These are phyloP conservation scores for Neonectria sp. DNA, from an alignment of 2,329 filamentous ascomycete species.

Conservation along the genomic window DNA sequence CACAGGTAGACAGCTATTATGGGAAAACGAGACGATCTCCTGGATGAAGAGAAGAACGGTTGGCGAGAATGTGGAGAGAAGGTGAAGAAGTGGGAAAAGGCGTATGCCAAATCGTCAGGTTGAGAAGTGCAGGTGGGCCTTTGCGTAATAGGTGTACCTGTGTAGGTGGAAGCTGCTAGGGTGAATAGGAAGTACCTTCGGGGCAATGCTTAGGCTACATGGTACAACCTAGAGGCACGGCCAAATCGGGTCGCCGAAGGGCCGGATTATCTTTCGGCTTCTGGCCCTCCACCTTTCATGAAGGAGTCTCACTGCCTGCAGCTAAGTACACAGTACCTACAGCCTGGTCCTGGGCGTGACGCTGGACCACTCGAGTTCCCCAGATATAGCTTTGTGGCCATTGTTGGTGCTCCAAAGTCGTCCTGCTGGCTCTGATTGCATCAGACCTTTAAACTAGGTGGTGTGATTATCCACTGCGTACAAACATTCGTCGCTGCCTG, in stretches of 20 bases:
- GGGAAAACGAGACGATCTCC: constrained; percentile 34
- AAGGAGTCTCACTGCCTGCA: constrained; percentile 11
- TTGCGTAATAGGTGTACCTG: constrained; percentile 56
- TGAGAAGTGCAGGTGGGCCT: constrained; percentile 56
- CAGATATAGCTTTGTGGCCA: constrained; percentile 8
- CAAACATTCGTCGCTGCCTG: background rate
- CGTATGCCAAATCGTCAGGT: constrained; percentile 56
- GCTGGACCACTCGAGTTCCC: constrained; percentile 11
- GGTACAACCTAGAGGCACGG: constrained; percentile 37
- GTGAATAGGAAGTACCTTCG: constrained; percentile 40
- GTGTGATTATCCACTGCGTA: background rate
- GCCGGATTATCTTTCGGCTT: constrained; percentile 48
- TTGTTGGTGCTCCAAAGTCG: background rate
- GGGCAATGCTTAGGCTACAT: constrained; percentile 38
- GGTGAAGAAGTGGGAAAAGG: constrained; percentile 50
- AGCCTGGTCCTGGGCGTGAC: constrained; percentile 19
- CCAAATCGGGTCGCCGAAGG: constrained; percentile 32
- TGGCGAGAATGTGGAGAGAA: constrained; percentile 49
- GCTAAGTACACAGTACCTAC: background rate
- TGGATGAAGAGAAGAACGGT: constrained; percentile 40
- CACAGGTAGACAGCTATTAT: constrained; percentile 31
- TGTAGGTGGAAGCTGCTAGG: constrained; percentile 41
- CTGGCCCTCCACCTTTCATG: constrained; percentile 28
- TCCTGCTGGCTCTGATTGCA: background rate
- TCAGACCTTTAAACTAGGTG: background rate